phyloP scores from a whole-genome alignment of 169 alveolate species.

The Eimeria brunetti region DNA sequence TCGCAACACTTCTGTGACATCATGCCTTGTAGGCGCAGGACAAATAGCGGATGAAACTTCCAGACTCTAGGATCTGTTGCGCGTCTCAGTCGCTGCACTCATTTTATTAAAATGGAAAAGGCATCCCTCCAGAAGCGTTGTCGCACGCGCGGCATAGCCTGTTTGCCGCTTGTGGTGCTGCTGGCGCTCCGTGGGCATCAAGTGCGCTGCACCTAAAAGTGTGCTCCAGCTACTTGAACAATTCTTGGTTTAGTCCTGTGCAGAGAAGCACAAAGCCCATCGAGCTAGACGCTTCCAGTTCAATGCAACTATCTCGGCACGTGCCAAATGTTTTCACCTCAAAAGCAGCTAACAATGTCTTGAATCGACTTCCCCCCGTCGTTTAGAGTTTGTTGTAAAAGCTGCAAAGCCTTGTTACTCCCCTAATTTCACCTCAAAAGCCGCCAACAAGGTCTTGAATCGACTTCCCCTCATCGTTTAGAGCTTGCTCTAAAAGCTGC shows the following conservation, averaged over 20 bases:
- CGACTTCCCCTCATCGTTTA: conserved; percentile 10
- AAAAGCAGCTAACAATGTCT: conserved; percentile 6
- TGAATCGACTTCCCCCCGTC: conserved; percentile 24
- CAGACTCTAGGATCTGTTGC: background rate
- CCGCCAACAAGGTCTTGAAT: conserved; percentile 34
- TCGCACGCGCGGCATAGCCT: background rate
- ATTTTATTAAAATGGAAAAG: background rate
- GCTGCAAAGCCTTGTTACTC: conserved; percentile 28
- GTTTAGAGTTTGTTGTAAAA: background rate
- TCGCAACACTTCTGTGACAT: background rate
- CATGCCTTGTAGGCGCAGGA: background rate
- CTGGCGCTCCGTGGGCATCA: background rate
- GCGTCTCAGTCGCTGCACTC: background rate
- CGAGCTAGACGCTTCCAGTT: background rate
- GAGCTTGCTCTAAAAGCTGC: conserved; percentile 11
- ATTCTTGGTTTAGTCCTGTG: background rate
- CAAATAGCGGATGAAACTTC: background rate
- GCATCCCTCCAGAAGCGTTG: background rate
- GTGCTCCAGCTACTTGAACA: background rate
- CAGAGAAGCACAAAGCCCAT: background rate
- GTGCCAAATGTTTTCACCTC: background rate
- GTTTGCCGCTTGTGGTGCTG: background rate
- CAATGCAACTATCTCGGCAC: background rate
- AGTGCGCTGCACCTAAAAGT: background rate
- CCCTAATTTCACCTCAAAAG: background rate